A percentile compares a stretch with the other conserved stretches of the same genome.
Evolutionary conservation across 2,329 filamentous ascomycete genomes (phyloP).

Genomic region (Penicillium rolfsii): DNA sequence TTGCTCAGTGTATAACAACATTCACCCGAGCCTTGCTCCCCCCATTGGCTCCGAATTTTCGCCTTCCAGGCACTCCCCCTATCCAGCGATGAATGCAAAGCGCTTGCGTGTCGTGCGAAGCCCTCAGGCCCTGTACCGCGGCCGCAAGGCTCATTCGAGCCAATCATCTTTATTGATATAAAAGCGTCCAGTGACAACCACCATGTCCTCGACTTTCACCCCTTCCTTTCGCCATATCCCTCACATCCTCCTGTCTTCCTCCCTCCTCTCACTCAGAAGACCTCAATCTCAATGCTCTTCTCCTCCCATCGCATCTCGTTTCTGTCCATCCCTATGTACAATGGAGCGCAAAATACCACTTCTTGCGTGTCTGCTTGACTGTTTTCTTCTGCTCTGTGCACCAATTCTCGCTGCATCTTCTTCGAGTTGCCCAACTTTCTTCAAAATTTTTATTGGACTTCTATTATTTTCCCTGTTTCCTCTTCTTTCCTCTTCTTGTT

Average conservation of each 20-base stretch:
- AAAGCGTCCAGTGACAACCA: not conserved
- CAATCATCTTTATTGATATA: not conserved
- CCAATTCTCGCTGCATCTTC: constrained; percentile 22
- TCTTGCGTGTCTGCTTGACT: constrained; percentile 31
- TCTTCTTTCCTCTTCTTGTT: constrained; percentile 15
- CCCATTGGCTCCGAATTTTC: not conserved
- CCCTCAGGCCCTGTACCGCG: not conserved
- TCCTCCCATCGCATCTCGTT: constrained; percentile 22
- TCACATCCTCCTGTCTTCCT: not conserved
- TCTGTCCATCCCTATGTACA: constrained; percentile 36
- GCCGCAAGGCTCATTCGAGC: not conserved
- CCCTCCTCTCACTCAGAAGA: constrained; percentile 6
- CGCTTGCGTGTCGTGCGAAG: not conserved
- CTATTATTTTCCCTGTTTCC: not conserved
- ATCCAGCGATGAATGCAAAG: not conserved
- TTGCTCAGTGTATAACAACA: not conserved
- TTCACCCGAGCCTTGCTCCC: not conserved
- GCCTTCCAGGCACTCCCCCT: not conserved
- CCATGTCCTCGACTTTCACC: not conserved
- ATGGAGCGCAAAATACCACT: constrained; percentile 48
- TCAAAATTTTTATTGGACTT: constrained; percentile 20
- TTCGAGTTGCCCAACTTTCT: constrained; percentile 15
- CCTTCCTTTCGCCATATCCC: not conserved
- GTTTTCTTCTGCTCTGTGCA: constrained; percentile 19
- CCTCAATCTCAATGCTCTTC: constrained; percentile 5